Evolutionary conservation across 208 protist genomes (phyloP), one percentile per base, ranked within the genome.

Genomic region (Crithidia fasciculata): DNA sequence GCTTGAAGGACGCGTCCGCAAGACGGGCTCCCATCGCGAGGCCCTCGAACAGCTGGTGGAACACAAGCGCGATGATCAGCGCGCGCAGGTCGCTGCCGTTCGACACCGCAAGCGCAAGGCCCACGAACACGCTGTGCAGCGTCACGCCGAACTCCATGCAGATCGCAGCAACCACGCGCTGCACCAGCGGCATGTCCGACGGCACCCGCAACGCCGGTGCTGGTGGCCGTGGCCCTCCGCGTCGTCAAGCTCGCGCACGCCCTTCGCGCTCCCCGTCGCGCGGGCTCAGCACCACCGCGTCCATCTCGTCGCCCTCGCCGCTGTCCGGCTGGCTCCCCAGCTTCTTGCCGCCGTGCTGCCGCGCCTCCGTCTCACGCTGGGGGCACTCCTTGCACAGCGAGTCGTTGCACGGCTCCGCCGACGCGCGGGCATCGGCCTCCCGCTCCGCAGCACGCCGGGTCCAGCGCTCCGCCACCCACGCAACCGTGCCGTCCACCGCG

Each of bases 41-140:
- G 57, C 88, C 88, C 67, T 91, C 88, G 45, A 93, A 93, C 50
- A 93, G 40, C 74, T 93, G 88, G 62, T 93, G 88, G 58, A 93
- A 89, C 53, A 75, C 66, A 37, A 93, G 75, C 15, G 88, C 88
- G 28, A 89, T 76, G 45, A 89, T 69, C 41, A 93, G 74, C 36
- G 67, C 54, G 36, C 58, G 59, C 40, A 87, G 75, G 10, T 83
- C 72, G 6, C 55, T 16, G 16, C 87, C 84, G 13, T 44, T 70
- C 15, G 78, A 65, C 15, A 90, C 70, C 19, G 81, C 88, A 18
- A 93, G 36, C 2, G 83, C 68, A 13, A 93, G 56, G 0, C 88
- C n/a, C 43, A 88, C 76, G 53, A 93, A 88, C 49, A 93, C 71
- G 64, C 83, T 89, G 83, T 93, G 88, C 54, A 91, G 70, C 41